Percentiles rank a stretch among this genome's conserved stretches.
Evolutionary conservation across 805 yeast genomes (phyloP).

Genomic region (Priceomyces melissophilus): DNA sequence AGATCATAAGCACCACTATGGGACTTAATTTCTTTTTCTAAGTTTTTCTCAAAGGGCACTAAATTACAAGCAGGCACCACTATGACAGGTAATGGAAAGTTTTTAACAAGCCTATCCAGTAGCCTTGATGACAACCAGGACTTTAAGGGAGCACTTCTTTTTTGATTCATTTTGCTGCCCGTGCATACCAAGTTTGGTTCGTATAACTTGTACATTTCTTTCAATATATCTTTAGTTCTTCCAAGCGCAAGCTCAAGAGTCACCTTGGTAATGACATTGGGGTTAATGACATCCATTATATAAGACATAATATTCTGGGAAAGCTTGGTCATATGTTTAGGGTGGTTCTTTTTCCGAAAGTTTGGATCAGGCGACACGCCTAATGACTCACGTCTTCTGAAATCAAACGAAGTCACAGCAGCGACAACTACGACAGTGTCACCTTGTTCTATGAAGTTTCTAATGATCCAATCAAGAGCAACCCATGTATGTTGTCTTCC

Average conservation of each 20-base stretch:
- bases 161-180: conserved; percentile 48
- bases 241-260: conserved; percentile 63
- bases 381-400: conserved; percentile 8
- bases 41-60: conserved; percentile 46
- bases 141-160: conserved; percentile 47
- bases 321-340: conserved; percentile 44
- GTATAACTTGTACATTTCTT: conserved; percentile 58
- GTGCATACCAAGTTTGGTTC: conserved; percentile 57
- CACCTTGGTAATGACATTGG: conserved; percentile 45
- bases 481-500: conserved; percentile 83
- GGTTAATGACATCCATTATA: conserved; percentile 43
- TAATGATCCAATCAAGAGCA: conserved; percentile 67
- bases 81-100: conserved; percentile 63
- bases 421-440: conserved; percentile 66
- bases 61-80: conserved; percentile 61
- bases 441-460: conserved; percentile 54
- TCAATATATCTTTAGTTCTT: conserved; percentile 50
- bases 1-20: background rate
- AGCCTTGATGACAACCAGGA: conserved; percentile 62
- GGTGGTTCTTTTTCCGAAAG: conserved; percentile 38
- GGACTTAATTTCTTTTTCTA: conserved; percentile 32
- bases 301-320: conserved; percentile 53
- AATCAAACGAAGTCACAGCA: conserved; percentile 32
- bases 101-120: conserved; percentile 61
- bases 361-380: conserved; percentile 23